Evolutionary conservation across 192 early-diverging fungal species (phyloP).

Genomic region (Coemansia sp.): DNA sequence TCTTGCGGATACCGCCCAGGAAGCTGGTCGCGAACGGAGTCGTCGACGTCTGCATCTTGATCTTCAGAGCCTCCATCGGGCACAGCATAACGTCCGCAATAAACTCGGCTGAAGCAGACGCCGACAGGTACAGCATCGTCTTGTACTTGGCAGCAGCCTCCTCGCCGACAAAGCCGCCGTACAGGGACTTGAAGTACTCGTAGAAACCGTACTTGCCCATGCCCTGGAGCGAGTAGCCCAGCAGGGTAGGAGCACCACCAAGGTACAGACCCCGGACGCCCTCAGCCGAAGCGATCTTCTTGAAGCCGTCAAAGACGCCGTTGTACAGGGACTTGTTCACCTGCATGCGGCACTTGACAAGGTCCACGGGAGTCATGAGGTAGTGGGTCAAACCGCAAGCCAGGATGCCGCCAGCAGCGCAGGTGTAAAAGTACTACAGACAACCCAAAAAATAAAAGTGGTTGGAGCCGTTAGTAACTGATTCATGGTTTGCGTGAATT

Average conservation of each 20-base stretch:
- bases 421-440: constrained; percentile 62
- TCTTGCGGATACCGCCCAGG: constrained; percentile 62
- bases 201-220: constrained; percentile 89
- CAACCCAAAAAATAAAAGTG: neutral
- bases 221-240: constrained; percentile 86
- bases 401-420: constrained; percentile 61
- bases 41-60: constrained; percentile 80
- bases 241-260: constrained; percentile 73
- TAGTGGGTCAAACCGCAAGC: constrained; percentile 70
- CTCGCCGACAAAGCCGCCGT: constrained; percentile 61
- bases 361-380: constrained; percentile 58
- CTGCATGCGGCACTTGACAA: constrained; percentile 61
- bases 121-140: constrained; percentile 67
- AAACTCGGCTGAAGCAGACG: constrained; percentile 78
- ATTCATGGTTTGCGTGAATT: neutral
- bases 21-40: constrained; percentile 72
- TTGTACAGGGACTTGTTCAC: constrained; percentile 56
- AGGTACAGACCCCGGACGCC: constrained; percentile 74
- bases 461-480: neutral
- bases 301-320: constrained; percentile 57
- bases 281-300: constrained; percentile 59
- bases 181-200: constrained; percentile 85
- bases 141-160: constrained; percentile 75
- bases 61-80: constrained; percentile 84
- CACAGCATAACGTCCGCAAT: constrained; percentile 81